Percentiles rank a stretch among this genome's conserved stretches.
These are phyloP conservation scores for Aureobasidium subglaciale DNA, from an alignment of 2,329 filamentous ascomycete genomes.

Conservation along the genomic window DNA sequence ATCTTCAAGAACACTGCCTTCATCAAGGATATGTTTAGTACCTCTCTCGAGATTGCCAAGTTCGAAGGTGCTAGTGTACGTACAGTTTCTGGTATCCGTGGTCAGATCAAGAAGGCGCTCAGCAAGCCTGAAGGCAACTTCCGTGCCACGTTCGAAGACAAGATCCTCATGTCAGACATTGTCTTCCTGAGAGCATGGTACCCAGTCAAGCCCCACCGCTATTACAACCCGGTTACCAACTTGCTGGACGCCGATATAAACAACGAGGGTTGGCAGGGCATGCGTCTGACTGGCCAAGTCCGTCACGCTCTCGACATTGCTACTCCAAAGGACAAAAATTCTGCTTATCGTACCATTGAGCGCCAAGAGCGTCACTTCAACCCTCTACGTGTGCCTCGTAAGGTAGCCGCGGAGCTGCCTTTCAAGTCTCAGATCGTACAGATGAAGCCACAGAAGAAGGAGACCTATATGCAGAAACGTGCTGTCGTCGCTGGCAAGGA, in stretches of 20 bases:
- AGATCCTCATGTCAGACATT: conserved; percentile 93
- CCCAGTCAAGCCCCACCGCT: conserved; percentile 86
- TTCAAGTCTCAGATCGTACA: conserved; percentile 85
- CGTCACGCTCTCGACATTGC: conserved; percentile 67
- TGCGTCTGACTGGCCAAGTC: conserved; percentile 91
- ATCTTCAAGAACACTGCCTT: conserved; percentile 99
- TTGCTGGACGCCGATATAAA: conserved; percentile 55
- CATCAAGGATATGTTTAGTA: conserved; percentile 97
- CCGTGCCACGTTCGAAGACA: conserved; percentile 97
- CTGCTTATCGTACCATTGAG: conserved; percentile 65
- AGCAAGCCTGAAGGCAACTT: conserved; percentile 92
- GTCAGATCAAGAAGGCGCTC: conserved; percentile 93
- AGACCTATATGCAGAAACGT: conserved; percentile 91
- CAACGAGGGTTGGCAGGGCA: conserved; percentile 63
- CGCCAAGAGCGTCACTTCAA: conserved; percentile 45
- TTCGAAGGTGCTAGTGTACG: conserved; percentile 95
- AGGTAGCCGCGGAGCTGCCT: conserved; percentile 74
- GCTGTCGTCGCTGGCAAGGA: conserved; percentile 76
- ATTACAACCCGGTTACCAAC: conserved; percentile 95
- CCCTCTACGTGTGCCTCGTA: conserved; percentile 65
- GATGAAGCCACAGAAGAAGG: conserved; percentile 69
- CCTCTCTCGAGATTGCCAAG: conserved; percentile 88
- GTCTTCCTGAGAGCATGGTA: conserved; percentile 97
- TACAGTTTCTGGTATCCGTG: conserved; percentile 89
- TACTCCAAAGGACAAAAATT: conserved; percentile 77